A percentile compares a stretch with the other conserved stretches of the same genome.
Evolutionary conservation across 208 protist species (phyloP).

Genomic region (Trypanosoma conorhini): DNA sequence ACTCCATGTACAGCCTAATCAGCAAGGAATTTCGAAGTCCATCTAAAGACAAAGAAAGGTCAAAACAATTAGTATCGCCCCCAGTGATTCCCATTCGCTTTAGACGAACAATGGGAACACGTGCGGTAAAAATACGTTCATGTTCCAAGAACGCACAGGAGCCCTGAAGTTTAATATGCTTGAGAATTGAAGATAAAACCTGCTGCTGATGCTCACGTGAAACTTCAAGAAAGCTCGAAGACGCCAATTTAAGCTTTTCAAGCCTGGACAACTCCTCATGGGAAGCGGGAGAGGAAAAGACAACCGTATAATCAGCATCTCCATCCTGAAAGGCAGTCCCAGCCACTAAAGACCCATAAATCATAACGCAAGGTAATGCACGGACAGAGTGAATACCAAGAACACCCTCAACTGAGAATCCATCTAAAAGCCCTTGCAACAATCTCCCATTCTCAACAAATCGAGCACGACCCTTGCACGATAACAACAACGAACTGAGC

Average conservation of each 20-base stretch:
- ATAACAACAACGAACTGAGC: constrained; percentile 22
- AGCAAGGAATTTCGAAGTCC: constrained; percentile 73
- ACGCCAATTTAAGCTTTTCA: constrained; percentile 13
- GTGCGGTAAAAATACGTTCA: constrained; percentile 76
- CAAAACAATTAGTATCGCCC: constrained; percentile 42
- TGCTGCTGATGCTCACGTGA: constrained; percentile 43
- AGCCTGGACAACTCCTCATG: background rate
- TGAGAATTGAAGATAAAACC: constrained; percentile 47
- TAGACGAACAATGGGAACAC: constrained; percentile 69
- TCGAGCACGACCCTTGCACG: constrained; percentile 22
- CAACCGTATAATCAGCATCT: constrained; percentile 73
- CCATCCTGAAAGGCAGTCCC: constrained; percentile 71
- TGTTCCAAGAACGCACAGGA: constrained; percentile 27
- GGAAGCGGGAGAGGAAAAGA: constrained; percentile 36
- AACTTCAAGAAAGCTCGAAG: constrained; percentile 29
- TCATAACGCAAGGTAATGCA: constrained; percentile 44
- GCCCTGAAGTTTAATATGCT: constrained; percentile 34
- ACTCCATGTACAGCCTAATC: constrained; percentile 63
- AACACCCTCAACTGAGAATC: constrained; percentile 25
- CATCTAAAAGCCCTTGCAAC: constrained; percentile 31
- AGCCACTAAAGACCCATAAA: constrained; percentile 74
- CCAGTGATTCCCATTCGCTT: constrained; percentile 9
- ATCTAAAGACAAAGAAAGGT: constrained; percentile 76
- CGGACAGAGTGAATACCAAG: background rate
- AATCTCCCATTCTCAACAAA: constrained; percentile 29